Percentiles rank a stretch among this genome's conserved stretches.
These are phyloP conservation scores for Ramichloridium luteum DNA, from an alignment of 2,329 filamentous ascomycete genomes.

Conservation along the genomic window DNA sequence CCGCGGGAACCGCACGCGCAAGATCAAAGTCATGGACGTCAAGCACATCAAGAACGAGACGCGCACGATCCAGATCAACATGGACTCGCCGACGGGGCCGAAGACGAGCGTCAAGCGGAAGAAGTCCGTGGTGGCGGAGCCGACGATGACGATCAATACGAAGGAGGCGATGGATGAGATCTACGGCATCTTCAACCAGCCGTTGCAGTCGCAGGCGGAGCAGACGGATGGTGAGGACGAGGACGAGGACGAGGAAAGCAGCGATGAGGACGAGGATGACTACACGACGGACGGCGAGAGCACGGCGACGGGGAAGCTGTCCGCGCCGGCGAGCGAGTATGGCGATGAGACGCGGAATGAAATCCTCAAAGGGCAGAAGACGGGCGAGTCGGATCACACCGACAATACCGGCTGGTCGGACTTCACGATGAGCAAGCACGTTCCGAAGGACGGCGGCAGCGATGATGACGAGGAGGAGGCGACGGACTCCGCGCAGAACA, in stretches of 20 bases:
- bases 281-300: conserved; percentile 82
- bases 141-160: conserved; percentile 98
- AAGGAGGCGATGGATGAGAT: conserved; percentile 93
- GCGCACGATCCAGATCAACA: conserved; percentile 86
- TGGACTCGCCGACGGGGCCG: conserved; percentile 76
- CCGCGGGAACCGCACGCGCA: conserved; percentile 37
- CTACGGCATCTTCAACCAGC: conserved; percentile 92
- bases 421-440: conserved; percentile 62
- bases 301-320: conserved; percentile 58
- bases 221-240: conserved; percentile 51
- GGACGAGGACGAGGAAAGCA: conserved; percentile 41
- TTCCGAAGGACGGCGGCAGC: conserved; percentile 39
- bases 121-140: conserved; percentile 60
- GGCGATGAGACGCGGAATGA: conserved; percentile 49
- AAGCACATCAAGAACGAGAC: conserved; percentile 67
- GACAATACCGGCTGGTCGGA: conserved; percentile 75
- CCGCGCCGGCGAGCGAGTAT: conserved; percentile 50
- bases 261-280: conserved; percentile 52
- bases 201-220: conserved; percentile 44
- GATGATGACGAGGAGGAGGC: conserved; percentile 21
- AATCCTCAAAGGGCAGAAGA: conserved; percentile 28
- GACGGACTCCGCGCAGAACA: no score
- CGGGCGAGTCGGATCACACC: conserved; percentile 23
- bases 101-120: conserved; percentile 70
- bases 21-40: conserved; percentile 63